These are phyloP conservation scores for Persicaria tinctoria DNA, from an alignment of 148 eudicot species.

Conservation along the genomic window DNA sequence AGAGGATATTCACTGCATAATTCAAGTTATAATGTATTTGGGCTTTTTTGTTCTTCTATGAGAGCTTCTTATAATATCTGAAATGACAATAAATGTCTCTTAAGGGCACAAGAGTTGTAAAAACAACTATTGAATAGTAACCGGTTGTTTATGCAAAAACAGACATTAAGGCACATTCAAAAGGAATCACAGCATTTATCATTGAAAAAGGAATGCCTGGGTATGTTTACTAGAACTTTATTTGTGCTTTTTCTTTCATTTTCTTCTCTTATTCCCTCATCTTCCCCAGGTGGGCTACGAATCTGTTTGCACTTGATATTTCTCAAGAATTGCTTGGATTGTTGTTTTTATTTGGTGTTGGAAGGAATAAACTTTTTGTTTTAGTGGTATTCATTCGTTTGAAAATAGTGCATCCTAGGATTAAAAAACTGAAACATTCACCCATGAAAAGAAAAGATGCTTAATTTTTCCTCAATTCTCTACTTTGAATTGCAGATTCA, in stretches of 20 bases:
- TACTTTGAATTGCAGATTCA: constrained; percentile 57
- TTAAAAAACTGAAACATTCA: not conserved
- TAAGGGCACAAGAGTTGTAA: not conserved
- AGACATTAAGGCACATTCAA: constrained; percentile 56
- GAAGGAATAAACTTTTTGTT: not conserved
- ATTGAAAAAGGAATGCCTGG: constrained; percentile 96
- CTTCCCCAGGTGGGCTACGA: not conserved
- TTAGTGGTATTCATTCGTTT: not conserved
- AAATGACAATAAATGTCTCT: not conserved
- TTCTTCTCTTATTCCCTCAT: not conserved
- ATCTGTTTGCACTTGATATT: not conserved
- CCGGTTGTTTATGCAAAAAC: constrained; percentile 97
- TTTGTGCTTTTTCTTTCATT: not conserved
- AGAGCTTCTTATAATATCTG: not conserved
- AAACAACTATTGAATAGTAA: not conserved
- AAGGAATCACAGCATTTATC: constrained; percentile 97
- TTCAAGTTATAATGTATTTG: not conserved
- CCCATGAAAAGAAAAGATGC: not conserved
- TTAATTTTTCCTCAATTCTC: constrained; percentile 11
- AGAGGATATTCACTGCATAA: not conserved
- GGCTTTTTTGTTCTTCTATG: not conserved
- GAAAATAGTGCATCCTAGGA: not conserved
- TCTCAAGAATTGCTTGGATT: constrained; percentile 5
- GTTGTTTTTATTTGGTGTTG: not conserved
- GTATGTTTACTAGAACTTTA: constrained; percentile 26